Evolutionary conservation across 1,284 basidiomycete genomes (phyloP), one percentile per base, ranked within the genome.

Genomic region (Kwoniella shivajii): DNA sequence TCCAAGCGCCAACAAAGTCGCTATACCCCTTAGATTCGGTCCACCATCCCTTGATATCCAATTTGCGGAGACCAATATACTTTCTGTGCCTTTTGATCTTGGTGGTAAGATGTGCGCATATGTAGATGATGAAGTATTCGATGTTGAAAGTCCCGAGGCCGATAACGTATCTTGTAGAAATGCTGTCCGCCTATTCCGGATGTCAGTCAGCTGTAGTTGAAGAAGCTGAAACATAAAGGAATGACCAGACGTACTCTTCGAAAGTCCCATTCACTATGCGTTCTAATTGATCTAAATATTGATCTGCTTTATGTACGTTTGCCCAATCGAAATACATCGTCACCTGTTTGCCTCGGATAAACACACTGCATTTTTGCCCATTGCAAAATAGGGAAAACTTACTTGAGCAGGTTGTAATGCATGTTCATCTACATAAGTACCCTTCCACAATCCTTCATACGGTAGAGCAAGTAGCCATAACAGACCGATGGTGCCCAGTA

Each of bases 391-490:
- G n/a, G 24, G 1, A 11, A 43, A 59, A 66, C 78, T 53, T 64
- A 92, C 92, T 80, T 93, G 90, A 3, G 84, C 87, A 4, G 94
- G 92, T 69, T 92, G 89, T 26, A 97, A 79, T 0, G 94, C 93
- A 75, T 97, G 94, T 79, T 97, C 93, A 72, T 94, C 91, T 44
- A 93, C 88, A 72, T 90, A 94, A 16, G 86, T 88, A 4, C 78
- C 73, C 66, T 86, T 82, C 16, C 86, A 87, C 3, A 94, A 80
- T 1, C 78, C 73, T 16, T 84, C 80, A 14, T 83, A 80, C 4
- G 91, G 91, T 50, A 94, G 81, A 10, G 83, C 75, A 5, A 86
- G 61, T 73, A 94, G 82, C 90, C 92, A 94, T 24, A 83, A 53
- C 72, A 88, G 85, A 14, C 90, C 90, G 13, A 80, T 73, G 26